Evolutionary conservation across 2,329 filamentous ascomycete species (phyloP).

Genomic region (Colletotrichum echinochloae): DNA sequence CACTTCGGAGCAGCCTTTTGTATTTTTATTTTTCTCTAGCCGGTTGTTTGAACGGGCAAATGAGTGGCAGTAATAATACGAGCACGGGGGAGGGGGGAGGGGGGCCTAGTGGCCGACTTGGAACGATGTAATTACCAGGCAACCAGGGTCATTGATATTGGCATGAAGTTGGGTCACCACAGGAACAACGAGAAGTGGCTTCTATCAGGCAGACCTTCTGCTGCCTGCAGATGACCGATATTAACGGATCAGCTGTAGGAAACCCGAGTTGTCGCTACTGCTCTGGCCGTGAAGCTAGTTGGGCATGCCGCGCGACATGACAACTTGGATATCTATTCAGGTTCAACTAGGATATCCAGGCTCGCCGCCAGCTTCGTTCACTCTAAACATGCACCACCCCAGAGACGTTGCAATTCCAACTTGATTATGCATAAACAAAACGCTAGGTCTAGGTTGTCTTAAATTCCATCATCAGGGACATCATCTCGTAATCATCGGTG

Average conservation of each 20-base stretch:
- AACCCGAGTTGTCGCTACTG: not conserved
- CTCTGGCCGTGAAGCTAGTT: not conserved
- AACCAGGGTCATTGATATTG: not conserved
- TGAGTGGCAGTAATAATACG: not conserved
- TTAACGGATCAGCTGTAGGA: not conserved
- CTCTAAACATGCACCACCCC: too few species aligned
- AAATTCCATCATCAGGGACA: slow-evolving; percentile 16
- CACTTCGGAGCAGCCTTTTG: not conserved
- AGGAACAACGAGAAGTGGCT: not conserved
- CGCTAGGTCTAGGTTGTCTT: not conserved
- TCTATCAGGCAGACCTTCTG: not conserved
- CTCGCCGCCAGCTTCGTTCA: not conserved
- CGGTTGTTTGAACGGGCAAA: not conserved
- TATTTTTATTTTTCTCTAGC: not conserved
- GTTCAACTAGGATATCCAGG: not conserved
- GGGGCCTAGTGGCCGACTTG: not conserved
- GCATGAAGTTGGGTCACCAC: not conserved
- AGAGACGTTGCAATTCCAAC: not conserved
- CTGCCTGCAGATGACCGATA: not conserved
- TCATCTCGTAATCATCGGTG: slow-evolving; percentile 26
- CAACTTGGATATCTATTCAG: too few species aligned
- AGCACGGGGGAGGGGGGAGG: too few species aligned
- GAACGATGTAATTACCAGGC: not conserved
- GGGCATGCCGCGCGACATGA: not conserved
- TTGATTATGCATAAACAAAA: not conserved